Evolutionary conservation across 306 rosid genomes (phyloP), one percentile per base, ranked within the genome.

Genomic region (Castanea sativa): DNA sequence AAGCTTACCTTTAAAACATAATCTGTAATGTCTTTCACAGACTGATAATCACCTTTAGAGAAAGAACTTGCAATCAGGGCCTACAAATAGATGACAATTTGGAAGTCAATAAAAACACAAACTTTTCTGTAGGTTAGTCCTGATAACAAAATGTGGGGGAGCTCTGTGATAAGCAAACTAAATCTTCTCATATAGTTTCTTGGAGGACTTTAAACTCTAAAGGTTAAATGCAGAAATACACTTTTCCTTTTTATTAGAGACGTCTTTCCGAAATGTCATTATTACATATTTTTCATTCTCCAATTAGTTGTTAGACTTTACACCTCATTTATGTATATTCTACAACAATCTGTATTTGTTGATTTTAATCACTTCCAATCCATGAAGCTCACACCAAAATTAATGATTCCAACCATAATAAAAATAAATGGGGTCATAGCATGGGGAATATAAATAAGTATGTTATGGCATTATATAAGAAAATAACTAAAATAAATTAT

Each of bases 61-160:
- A 87, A 32, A 85, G 87, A 91, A 86, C 97, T 93, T 67, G 99
- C 99, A 77, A 90, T 79, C 80, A 93, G 74, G 69, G 99, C 97
- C 99, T 95, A 87, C 71, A 82, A 75, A 86, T 9, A 73, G 43
- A 78, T 20, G 65, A 53, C 74, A 25, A 52, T 68, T 76, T 51
- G 12, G 12, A 85, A 87, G 88, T 53, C 29, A 32, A 67, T 58
- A 64, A 55, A 43, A 25, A 43, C 41, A 4, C 18, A 1, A 71
- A 29, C 55, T 75, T 32, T 43, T 67, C 12, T 64, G 10, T 55
- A 57, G 43, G 21, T 52, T 77, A 51, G 64, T 65, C 70, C 58
- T 19, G 53, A 60, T 56, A 75, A 57, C 45, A 61, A 49, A 71
- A 76, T 64, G 41, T 30, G 32, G 68, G 18, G 68, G 12, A 33